Evolutionary conservation across 768 basidiomycete species (phyloP).

Genomic region (Kondoa malvinella): DNA sequence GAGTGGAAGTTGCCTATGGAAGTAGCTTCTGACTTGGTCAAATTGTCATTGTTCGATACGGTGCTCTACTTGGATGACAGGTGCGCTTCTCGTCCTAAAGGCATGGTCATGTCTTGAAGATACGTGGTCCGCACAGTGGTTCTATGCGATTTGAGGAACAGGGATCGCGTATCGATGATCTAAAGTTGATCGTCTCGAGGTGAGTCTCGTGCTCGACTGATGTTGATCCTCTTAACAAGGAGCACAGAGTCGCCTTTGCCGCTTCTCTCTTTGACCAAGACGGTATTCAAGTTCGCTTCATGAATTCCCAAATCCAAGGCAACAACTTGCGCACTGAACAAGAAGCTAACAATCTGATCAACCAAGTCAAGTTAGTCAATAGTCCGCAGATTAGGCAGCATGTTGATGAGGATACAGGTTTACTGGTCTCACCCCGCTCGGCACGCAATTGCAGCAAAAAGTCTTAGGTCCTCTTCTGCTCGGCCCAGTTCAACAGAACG

Average conservation of each 20-base stretch:
- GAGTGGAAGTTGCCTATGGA: conserved; percentile 35
- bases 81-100: conserved; percentile 20
- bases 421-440: conserved; percentile 31
- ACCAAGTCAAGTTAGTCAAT: conserved; percentile 31
- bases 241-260: conserved; percentile 33
- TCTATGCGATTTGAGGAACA: conserved; percentile 28
- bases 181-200: conserved; percentile 30
- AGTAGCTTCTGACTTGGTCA: conserved; percentile 35
- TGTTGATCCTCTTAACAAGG: conserved; percentile 30
- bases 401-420: background rate
- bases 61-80: conserved; percentile 30
- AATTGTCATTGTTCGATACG: conserved; percentile 33
- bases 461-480: conserved; percentile 34
- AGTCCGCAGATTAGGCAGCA: conserved; percentile 24
- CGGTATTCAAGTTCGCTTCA: conserved; percentile 35
- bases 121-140: background rate
- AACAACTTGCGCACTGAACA: conserved; percentile 33
- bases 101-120: background rate
- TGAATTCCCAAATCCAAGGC: conserved; percentile 34
- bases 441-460: conserved; percentile 33
- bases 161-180: conserved; percentile 36
- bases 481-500: conserved; percentile 29
- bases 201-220: conserved; percentile 1
- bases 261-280: conserved; percentile 33
- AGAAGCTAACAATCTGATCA: conserved; percentile 30